phyloP scores from a whole-genome alignment of 2,329 filamentous ascomycete species.

The Amauroascus niger region DNA sequence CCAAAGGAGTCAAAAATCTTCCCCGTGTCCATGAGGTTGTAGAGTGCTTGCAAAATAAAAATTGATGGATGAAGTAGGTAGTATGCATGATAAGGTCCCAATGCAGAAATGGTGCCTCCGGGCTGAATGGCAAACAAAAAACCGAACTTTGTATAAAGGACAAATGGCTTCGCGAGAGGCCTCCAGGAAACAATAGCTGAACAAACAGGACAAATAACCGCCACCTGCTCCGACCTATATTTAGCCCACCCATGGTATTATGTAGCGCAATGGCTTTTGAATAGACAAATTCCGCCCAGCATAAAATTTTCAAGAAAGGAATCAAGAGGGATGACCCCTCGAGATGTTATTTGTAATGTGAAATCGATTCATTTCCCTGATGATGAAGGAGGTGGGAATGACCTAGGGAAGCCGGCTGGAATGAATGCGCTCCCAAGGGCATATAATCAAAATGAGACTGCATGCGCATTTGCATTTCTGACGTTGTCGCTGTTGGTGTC shows the following conservation, averaged over 20 bases:
- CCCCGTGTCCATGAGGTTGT: neutral
- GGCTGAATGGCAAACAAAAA: neutral
- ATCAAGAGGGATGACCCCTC: neutral
- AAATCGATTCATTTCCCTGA: neutral
- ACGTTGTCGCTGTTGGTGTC: neutral
- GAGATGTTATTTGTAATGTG: slow-evolving; percentile 2
- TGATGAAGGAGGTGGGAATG: slow-evolving; percentile 6
- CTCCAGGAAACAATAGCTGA: neutral
- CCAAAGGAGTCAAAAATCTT: neutral
- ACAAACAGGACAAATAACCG: neutral
- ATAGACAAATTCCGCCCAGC: slow-evolving; percentile 7
- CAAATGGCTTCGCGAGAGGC: neutral
- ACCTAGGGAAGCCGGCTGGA: neutral
- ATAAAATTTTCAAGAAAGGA: neutral
- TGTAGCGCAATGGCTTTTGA: slow-evolving; percentile 2
- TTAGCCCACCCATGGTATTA: neutral
- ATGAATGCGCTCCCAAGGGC: slow-evolving; percentile 4
- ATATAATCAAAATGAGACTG: slow-evolving; percentile 6
- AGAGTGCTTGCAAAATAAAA: neutral
- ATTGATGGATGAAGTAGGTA: neutral
- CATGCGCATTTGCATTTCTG: slow-evolving; percentile 5
- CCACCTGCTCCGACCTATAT: slow-evolving; percentile 4
- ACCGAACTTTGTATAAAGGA: slow-evolving; percentile 1
- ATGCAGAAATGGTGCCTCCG: neutral
- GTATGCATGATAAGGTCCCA: neutral